A percentile compares a stretch with the other conserved stretches of the same genome.
Conservation (phyloP, 495 filamentous ascomycete genomes). For the Hypoxylon trugodes region DNA sequence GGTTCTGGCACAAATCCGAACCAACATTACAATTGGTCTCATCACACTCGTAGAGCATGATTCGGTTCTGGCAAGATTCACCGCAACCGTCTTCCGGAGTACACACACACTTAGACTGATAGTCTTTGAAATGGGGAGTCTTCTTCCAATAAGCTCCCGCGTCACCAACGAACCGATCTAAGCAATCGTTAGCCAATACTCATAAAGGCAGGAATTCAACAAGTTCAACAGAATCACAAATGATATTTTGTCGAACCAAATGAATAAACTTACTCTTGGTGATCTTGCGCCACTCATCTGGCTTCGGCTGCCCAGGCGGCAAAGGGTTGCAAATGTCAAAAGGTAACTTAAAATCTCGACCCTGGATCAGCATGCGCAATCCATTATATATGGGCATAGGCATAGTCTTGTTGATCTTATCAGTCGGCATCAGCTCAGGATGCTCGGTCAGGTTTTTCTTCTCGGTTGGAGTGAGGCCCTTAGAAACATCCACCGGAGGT, state of each 20-base stretch:
- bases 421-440: constrained; percentile 54
- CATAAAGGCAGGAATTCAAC: background rate
- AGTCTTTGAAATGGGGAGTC: constrained; percentile 74
- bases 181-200: constrained; percentile 11
- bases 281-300: constrained; percentile 87
- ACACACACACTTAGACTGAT: constrained; percentile 81
- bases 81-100: constrained; percentile 79
- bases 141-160: constrained; percentile 86
- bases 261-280: constrained; percentile 75
- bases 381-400: constrained; percentile 56
- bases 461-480: constrained; percentile 65
- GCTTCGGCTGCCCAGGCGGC: constrained; percentile 85
- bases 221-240: background rate
- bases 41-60: constrained; percentile 98
- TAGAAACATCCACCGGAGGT: constrained; percentile 63
- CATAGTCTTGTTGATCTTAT: constrained; percentile 53
- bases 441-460: constrained; percentile 66
- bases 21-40: constrained; percentile 84
- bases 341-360: constrained; percentile 85
- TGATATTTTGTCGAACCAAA: constrained; percentile 10
- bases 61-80: constrained; percentile 89
- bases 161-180: constrained; percentile 93
- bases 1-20: constrained; percentile 77
- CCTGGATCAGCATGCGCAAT: constrained; percentile 65
- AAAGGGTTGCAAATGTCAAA: constrained; percentile 89